A percentile compares a stretch with the other conserved stretches of the same genome.
Conservation (phyloP, 2,329 filamentous ascomycete genomes). For the Clonostachys byssicola region DNA sequence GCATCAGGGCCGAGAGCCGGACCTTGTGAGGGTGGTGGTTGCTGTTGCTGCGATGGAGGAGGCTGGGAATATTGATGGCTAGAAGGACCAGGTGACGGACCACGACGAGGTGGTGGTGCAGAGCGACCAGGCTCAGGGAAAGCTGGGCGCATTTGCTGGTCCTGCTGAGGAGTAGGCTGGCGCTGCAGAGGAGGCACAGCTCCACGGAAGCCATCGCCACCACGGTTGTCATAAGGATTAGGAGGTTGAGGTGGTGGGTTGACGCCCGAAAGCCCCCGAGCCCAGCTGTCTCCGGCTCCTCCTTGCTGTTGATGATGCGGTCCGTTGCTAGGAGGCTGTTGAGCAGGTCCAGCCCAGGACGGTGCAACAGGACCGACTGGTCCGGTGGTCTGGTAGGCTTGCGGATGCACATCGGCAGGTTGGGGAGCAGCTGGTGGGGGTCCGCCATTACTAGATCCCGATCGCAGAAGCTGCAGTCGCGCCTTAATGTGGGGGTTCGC, state of each 20-base stretch:
- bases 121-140: conserved; percentile 46
- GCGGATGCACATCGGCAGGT: conserved; percentile 92
- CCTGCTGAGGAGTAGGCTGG: conserved; percentile 73
- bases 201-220: conserved; percentile 62
- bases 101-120: conserved; percentile 35
- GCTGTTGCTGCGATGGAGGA: conserved; percentile 23
- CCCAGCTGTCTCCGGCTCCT: conserved; percentile 46
- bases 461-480: conserved; percentile 82
- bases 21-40: conserved; percentile 2
- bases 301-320: conserved; percentile 42
- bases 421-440: conserved; percentile 75
- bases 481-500: conserved; percentile 95
- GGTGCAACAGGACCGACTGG: conserved; percentile 69
- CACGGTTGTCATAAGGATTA: conserved; percentile 75
- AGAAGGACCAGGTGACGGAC: conserved; percentile 46
- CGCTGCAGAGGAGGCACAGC: conserved; percentile 64
- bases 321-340: conserved; percentile 43
- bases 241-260: conserved; percentile 70
- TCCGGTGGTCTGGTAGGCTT: conserved; percentile 82
- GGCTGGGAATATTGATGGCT: conserved; percentile 49
- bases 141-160: conserved; percentile 52
- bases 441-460: conserved; percentile 68
- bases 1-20: conserved; percentile 47
- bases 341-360: conserved; percentile 80
- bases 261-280: conserved; percentile 71